These are phyloP conservation scores for Mucor circinelloides DNA, from an alignment of 371 early-diverging fungal species.

Conservation along the genomic window DNA sequence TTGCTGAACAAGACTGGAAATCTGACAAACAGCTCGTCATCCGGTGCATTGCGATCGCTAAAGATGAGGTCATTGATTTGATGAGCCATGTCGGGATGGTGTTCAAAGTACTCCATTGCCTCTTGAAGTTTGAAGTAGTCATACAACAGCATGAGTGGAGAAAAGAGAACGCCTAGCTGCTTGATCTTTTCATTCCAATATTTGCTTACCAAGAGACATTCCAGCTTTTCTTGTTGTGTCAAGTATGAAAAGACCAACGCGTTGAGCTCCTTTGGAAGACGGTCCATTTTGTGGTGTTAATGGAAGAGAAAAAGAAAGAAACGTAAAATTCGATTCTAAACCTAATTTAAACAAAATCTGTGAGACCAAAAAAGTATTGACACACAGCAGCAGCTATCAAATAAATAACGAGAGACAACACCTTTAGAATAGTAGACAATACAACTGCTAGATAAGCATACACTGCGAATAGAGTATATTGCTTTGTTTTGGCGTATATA, in stretches of 20 bases:
- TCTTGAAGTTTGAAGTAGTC: background rate
- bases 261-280: background rate
- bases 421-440: too few species aligned
- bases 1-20: background rate
- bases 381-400: too few species aligned
- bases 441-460: too few species aligned
- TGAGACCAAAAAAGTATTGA: too few species aligned
- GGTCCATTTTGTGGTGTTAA: background rate
- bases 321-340: background rate
- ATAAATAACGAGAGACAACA: too few species aligned
- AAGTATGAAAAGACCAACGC: background rate
- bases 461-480: too few species aligned
- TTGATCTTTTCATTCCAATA: background rate
- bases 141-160: background rate
- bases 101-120: background rate
- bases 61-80: background rate
- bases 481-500: too few species aligned
- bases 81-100: background rate
- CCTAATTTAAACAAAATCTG: too few species aligned
- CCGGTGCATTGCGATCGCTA: background rate
- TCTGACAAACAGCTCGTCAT: background rate
- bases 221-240: background rate
- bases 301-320: background rate
- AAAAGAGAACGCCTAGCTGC: background rate
- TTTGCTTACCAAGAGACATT: background rate